Conservation (phyloP, 176 grass and related monocot species). For the Phyllostachys edulis region DNA sequence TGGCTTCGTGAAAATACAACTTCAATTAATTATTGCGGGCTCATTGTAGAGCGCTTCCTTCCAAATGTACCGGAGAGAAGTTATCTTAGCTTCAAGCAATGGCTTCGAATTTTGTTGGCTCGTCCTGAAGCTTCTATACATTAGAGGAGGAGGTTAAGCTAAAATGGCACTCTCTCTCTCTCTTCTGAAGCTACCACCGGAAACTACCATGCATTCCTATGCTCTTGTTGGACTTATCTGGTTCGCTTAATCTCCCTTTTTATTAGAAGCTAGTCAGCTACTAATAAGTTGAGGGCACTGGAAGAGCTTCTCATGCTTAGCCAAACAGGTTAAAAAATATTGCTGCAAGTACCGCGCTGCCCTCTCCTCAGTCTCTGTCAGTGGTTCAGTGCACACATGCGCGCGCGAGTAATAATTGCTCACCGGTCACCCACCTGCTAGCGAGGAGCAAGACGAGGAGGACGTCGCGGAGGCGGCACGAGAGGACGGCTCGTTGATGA, state of each 20-base stretch:
- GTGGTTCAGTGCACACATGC: constrained; percentile 40
- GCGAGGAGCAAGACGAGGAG: constrained; percentile 17
- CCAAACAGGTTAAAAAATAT: not conserved
- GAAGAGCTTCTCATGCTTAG: not conserved
- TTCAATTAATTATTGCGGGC: not conserved
- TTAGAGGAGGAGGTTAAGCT: not conserved
- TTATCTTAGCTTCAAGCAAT: not conserved
- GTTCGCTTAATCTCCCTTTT: not conserved
- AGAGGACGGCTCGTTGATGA: not conserved
- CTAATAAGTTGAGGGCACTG: not conserved
- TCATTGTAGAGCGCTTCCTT: not conserved
- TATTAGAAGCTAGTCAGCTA: not conserved
- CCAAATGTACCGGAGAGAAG: not conserved
- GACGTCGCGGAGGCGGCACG: not conserved
- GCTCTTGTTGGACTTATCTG: not conserved
- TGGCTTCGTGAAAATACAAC: not conserved
- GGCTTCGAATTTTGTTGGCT: not conserved
- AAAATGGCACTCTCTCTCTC: not conserved
- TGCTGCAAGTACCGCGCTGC: not conserved
- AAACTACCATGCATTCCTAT: not conserved
- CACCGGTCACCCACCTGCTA: constrained; percentile 37
- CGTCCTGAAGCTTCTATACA: not conserved
- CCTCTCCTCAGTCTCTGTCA: not conserved
- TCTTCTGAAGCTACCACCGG: not conserved
- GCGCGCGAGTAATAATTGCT: constrained; percentile 35